phyloP scores from a whole-genome alignment of 768 basidiomycete species.

The Leucosporidium scottii region DNA sequence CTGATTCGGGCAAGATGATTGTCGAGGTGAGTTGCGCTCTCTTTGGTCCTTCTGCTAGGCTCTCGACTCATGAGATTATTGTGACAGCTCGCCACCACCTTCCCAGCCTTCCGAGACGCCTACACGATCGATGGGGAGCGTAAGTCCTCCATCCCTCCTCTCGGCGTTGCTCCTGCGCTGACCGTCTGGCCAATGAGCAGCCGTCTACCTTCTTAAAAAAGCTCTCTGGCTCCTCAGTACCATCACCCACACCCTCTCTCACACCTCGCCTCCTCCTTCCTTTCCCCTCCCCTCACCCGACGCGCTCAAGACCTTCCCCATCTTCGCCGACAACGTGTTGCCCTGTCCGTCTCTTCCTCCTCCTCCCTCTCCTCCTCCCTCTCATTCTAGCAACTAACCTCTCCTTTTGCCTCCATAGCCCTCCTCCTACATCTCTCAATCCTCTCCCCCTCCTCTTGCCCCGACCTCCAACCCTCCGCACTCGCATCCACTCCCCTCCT shows the following conservation, averaged over 20 bases:
- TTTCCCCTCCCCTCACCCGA: conserved; percentile 53
- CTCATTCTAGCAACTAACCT: conserved; percentile 45
- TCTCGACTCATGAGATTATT: background rate
- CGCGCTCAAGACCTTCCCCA: conserved; percentile 1
- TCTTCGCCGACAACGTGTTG: conserved; percentile 45
- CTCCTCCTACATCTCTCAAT: conserved; percentile 47
- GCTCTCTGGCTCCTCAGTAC: conserved; percentile 73
- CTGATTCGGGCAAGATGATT: conserved; percentile 46
- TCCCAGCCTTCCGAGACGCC: conserved; percentile 80
- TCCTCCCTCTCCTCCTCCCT: conserved; percentile 37
- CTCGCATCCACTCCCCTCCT: conserved; percentile 2
- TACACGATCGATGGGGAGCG: conserved; percentile 45
- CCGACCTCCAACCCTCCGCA: conserved; percentile 6
- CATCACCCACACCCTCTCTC: conserved; percentile 59
- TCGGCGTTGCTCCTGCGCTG: background rate
- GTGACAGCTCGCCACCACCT: conserved; percentile 61
- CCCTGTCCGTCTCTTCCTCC: conserved; percentile 47
- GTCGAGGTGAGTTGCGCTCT: conserved; percentile 51
- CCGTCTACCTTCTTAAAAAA: conserved; percentile 78
- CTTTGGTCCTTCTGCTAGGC: background rate
- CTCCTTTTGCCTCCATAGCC: conserved; percentile 44
- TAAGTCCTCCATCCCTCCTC: background rate
- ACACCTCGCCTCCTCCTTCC: conserved; percentile 19
- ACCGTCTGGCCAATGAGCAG: background rate
- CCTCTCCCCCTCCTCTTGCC: background rate